These are phyloP conservation scores for Calonectria hawksworthii DNA, from an alignment of 2,329 filamentous ascomycete genomes.

Conservation along the genomic window DNA sequence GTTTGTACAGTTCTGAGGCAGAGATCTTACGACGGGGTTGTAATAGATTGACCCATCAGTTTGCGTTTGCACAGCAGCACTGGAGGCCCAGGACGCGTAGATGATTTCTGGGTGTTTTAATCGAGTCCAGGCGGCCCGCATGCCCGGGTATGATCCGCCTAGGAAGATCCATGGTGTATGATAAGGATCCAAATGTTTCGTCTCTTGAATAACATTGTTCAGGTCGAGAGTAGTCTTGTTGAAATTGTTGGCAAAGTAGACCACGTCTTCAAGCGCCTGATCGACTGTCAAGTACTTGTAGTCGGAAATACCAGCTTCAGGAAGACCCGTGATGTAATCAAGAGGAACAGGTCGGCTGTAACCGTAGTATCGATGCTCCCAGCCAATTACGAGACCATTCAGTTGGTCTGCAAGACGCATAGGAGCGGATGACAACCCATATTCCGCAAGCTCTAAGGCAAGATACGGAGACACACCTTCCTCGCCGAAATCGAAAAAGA, in stretches of 20 bases:
- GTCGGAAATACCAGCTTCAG: constrained; percentile 13
- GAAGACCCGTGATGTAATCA: constrained; percentile 26
- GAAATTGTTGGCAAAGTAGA: constrained; percentile 47
- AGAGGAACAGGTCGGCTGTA: constrained; percentile 39
- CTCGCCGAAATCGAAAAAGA: constrained; percentile 42
- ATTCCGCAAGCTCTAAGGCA: constrained; percentile 23
- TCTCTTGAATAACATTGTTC: constrained; percentile 52
- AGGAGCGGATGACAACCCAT: constrained; percentile 16
- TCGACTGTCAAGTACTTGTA: constrained; percentile 44
- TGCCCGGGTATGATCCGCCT: constrained; percentile 66
- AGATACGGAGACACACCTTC: constrained; percentile 6
- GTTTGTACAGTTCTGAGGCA: constrained; percentile 62
- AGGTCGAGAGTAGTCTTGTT: constrained; percentile 55
- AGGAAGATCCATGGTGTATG: constrained; percentile 65
- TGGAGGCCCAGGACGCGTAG: constrained; percentile 65
- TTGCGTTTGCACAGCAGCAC: constrained; percentile 62
- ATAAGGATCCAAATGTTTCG: constrained; percentile 48
- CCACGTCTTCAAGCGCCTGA: constrained; percentile 46
- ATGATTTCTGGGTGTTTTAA: constrained; percentile 61
- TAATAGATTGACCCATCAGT: constrained; percentile 64
- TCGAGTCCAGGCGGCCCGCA: constrained; percentile 63
- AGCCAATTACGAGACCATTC: constrained; percentile 38
- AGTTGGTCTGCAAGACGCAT: constrained; percentile 39
- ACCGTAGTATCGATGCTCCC: constrained; percentile 46
- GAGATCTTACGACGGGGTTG: constrained; percentile 59